Base-by-base conservation (phyloP, 495 filamentous ascomycete genomes). In the Aspergillus asperescens region DNA sequence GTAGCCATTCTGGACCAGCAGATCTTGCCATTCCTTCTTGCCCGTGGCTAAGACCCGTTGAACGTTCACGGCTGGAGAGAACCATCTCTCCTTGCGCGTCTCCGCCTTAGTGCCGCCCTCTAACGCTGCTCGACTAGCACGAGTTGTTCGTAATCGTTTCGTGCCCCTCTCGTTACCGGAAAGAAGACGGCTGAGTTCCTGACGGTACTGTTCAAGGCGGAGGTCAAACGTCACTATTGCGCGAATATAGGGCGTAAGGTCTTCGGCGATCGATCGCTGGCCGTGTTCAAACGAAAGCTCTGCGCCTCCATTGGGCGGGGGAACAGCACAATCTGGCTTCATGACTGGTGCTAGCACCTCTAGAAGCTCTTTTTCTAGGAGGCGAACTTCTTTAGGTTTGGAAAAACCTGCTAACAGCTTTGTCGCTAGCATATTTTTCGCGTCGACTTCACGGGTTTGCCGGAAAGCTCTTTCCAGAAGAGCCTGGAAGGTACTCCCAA, bases 171-270 rank as follows among this genome's bases (percentile, higher is more conserved):
- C 77, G 13, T 75, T 77, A 27, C 74, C 68, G 31, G 80, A 79
- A 15, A 90, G 64, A 2, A 92, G 61, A 12, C 70, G 81, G 52
- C 83, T 83, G 2, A 88, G 61, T 13, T 76, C 77, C 12, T 81
- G 57, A 0, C 90, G 77, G 54, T 88, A 79, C 54, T 84, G 74
- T 43, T 87, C 82, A 0, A 90, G 76, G 9, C 74, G 75, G 3
- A 82, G 68, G 54, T 96, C 92, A 60, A 87, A 86, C 0, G 81
- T 71, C 23, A 89, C 83, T 56, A 96, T 95, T 8, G 76, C 72
- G 16, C 93, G 85, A 18, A 95, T 77, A 57, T 87, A 96, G 0
- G 91, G 92, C 0, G 87, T 89, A 6, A 96, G 68, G 53, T 98
- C 93, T 38, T 85, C 76, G 4, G 74, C 72, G 28, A 96, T 78